Conservation (phyloP, 257 asterid genomes). For the Salvia hispanica region DNA sequence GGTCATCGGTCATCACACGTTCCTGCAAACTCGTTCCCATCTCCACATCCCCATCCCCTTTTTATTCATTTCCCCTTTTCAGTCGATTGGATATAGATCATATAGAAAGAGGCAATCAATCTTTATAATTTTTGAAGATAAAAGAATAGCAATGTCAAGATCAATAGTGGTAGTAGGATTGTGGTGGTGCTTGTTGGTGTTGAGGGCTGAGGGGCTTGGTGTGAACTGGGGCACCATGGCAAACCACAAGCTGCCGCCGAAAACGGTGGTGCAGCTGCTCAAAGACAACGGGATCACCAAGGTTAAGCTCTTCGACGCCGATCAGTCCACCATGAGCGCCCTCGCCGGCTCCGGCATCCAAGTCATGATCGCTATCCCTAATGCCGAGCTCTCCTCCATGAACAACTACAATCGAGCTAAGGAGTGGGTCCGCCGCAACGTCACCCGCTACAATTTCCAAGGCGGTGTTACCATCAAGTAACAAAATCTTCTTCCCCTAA, state of each 20-base stretch:
- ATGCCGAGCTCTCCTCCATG: slow-evolving; percentile 67
- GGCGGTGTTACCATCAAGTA: slow-evolving; percentile 82
- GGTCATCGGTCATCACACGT: too few species aligned
- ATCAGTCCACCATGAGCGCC: slow-evolving; percentile 65
- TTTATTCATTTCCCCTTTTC: too few species aligned
- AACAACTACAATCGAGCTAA: slow-evolving; percentile 57
- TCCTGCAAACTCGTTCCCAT: too few species aligned
- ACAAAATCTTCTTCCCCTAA: too few species aligned
- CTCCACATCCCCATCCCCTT: too few species aligned
- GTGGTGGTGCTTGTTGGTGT: neutral
- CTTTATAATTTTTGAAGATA: too few species aligned
- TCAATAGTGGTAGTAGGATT: too few species aligned
- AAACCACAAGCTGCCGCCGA: slow-evolving; percentile 61
- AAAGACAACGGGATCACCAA: slow-evolving; percentile 64
- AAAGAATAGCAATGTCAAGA: too few species aligned
- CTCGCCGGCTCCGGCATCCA: slow-evolving; percentile 63
- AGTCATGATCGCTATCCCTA: slow-evolving; percentile 83
- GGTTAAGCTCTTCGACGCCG: slow-evolving; percentile 77
- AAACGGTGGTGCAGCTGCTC: slow-evolving; percentile 60
- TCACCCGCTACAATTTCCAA: slow-evolving; percentile 59
- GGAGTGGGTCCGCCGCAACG: slow-evolving; percentile 64
- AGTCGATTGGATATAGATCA: too few species aligned
- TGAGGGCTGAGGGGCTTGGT: slow-evolving; percentile 52
- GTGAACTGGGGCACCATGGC: slow-evolving; percentile 93
- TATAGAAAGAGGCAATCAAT: too few species aligned